Evolutionary conservation across 345 rosid species (phyloP), one percentile per base, ranked within the genome.

Genomic region (Aethionema arabicum): DNA sequence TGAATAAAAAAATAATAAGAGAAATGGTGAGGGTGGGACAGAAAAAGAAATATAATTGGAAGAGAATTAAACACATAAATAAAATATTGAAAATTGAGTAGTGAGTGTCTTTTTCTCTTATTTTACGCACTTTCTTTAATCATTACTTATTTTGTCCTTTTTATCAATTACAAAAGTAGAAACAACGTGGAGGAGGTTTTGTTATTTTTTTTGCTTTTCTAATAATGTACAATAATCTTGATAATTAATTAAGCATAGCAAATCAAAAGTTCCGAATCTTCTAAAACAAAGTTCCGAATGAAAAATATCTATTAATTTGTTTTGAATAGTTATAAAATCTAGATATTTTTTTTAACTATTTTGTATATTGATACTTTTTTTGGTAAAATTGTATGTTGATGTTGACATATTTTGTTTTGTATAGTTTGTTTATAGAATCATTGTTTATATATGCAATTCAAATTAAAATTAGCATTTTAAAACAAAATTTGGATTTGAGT

Each of bases 91-190:
- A 70, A 62, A 68, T 47, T 13, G 55, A 64, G 75, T 8, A 40
- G 66, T 65, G 70, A 58, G 29, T 52, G 70, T 72, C 75, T 32
- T 31, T 14, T 7, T 72, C 66, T 65, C 29, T 65, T 72, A 58
- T 72, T 65, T 65, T 59, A 72, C 61, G 32, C 61, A 59, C 47
- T 33, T 65, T 72, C 75, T 72, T 65, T 72, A 37, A 58, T 32
- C 61, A 39, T 65, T 32, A 15, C 66, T 65, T 52, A 11, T 45
- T 29, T 65, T 65, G 61, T 72, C 65, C n/a, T 57, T 36, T 38
- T 46, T 13, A 5, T 38, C 14, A 37, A 4, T 39, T 21, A 52
- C 2, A 51, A 44, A 57, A 35, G 70, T 57, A 15, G 54, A 35
- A 41, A 56, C 42, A 35, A 50, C 43, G 39, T 15, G 65, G 75